Conservation (phyloP, 23 red algal species). For the Gracilaria domingensis region DNA sequence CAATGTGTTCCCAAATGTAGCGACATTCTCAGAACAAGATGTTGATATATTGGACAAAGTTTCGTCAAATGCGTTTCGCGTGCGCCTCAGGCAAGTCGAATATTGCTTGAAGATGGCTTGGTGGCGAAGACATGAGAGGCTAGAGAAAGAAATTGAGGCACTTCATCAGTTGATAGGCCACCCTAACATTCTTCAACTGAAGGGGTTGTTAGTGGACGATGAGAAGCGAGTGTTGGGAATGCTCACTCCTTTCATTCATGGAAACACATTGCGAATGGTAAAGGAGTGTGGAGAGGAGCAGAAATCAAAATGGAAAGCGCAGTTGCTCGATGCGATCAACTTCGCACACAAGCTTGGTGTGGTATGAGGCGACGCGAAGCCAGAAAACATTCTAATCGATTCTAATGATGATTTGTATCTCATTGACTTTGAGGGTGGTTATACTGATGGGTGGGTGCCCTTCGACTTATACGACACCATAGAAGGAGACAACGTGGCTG, state of each 20-base stretch:
- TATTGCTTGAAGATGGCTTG: too few relatives aligned
- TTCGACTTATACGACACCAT: not conserved
- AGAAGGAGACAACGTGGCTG: not conserved
- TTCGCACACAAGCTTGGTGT: not conserved
- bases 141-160: not conserved
- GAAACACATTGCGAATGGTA: not conserved
- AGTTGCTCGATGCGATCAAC: not conserved
- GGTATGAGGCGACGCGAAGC: conserved; percentile 20
- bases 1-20: too few relatives aligned
- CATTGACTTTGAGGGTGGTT: conserved; percentile 13
- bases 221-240: not conserved
- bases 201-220: not conserved
- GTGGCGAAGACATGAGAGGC: too few relatives aligned
- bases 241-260: not conserved
- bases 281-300: not conserved
- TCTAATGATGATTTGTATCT: not conserved
- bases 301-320: not conserved
- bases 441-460: conserved; percentile 5
- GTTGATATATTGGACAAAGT: too few relatives aligned
- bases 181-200: not conserved
- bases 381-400: conserved; percentile 1
- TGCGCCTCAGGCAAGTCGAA: too few relatives aligned
- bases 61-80: too few relatives aligned
- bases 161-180: not conserved
- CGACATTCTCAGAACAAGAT: too few relatives aligned